These are phyloP conservation scores for Vitis rupestris DNA, from an alignment of 164 flowering plant species.

Conservation along the genomic window DNA sequence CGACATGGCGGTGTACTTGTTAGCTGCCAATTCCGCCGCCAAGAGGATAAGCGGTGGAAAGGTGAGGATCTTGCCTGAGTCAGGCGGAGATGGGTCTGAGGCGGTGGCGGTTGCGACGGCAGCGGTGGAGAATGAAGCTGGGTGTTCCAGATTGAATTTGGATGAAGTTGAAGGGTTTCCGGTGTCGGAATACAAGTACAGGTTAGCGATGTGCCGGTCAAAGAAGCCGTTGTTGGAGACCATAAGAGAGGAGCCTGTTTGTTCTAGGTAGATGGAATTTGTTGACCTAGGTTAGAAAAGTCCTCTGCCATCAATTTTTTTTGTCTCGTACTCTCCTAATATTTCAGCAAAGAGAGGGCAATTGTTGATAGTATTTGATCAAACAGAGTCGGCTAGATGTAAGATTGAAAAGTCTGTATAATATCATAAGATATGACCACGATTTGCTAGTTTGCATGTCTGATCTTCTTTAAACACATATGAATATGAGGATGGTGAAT, in stretches of 20 bases:
- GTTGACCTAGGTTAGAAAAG: neutral
- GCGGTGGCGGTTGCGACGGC: neutral
- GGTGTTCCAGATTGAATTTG: conserved; percentile 20
- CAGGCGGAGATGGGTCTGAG: neutral
- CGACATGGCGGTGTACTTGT: conserved; percentile 45
- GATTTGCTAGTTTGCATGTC: no score
- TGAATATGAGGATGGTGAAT: no score
- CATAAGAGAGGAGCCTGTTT: conserved; percentile 44
- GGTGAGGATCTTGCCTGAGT: conserved; percentile 33
- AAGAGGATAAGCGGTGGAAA: conserved; percentile 33
- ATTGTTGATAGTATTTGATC: no score
- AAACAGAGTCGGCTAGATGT: no score
- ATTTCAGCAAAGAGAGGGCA: no score
- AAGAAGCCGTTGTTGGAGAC: conserved; percentile 55
- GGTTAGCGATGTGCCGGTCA: conserved; percentile 36
- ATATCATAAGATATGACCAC: no score
- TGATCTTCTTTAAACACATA: no score
- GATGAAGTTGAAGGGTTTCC: conserved; percentile 32
- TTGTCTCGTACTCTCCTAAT: neutral
- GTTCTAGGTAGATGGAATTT: neutral
- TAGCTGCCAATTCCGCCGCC: conserved; percentile 40
- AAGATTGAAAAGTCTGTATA: no score
- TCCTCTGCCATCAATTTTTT: neutral
- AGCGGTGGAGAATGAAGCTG: conserved; percentile 3
- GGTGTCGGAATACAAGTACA: conserved; percentile 20